Evolutionary conservation across 2,329 filamentous ascomycete genomes (phyloP).

Genomic region (Epichloe glyceriae): DNA sequence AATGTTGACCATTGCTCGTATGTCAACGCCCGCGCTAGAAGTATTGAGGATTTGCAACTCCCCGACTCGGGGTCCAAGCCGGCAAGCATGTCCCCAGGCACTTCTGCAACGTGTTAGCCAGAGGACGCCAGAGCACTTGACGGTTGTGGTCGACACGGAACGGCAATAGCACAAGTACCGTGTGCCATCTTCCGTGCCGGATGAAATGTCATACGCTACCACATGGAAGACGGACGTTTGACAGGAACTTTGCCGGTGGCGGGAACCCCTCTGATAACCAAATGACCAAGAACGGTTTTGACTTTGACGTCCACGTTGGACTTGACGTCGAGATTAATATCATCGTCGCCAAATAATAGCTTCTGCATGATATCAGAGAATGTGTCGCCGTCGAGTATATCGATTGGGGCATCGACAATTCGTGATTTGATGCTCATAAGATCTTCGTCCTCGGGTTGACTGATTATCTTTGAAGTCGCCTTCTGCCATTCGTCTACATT

Average conservation of each 20-base stretch:
- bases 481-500: conserved; percentile 71
- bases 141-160: conserved; percentile 8
- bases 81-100: conserved; percentile 39
- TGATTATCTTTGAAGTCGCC: conserved; percentile 64
- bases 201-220: conserved; percentile 13
- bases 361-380: conserved; percentile 72
- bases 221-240: conserved; percentile 65
- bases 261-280: conserved; percentile 73
- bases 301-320: conserved; percentile 76
- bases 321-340: conserved; percentile 59
- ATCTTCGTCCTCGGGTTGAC: conserved; percentile 41
- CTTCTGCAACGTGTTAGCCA: conserved; percentile 36
- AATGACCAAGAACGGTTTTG: conserved; percentile 65
- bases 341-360: conserved; percentile 59
- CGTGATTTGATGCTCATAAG: conserved; percentile 61
- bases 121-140: conserved; percentile 6
- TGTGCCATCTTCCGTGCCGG: conserved; percentile 14
- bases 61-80: conserved; percentile 46
- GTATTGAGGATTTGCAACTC: conserved; percentile 63
- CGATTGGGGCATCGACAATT: conserved; percentile 66
- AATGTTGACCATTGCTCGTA: conserved; percentile 64
- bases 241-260: conserved; percentile 76
- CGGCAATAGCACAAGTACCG: conserved; percentile 10
- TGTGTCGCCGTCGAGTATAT: conserved; percentile 67
- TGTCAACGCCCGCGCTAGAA: conserved; percentile 52